phyloP scores from a whole-genome alignment of 225 moss, liverwort and hornwort species.

The Pseudoscleropodium purum region DNA sequence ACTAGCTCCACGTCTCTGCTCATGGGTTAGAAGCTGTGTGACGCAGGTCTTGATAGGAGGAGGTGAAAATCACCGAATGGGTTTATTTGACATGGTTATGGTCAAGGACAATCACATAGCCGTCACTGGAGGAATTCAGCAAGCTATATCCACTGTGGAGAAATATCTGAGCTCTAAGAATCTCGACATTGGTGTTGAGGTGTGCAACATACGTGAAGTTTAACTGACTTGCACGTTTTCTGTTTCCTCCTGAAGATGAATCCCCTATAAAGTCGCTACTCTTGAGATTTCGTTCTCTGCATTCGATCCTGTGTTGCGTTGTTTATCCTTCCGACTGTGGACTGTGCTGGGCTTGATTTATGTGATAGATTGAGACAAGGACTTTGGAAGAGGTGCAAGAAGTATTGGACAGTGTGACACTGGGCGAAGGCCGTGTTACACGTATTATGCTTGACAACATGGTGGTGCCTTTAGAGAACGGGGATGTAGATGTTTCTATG shows the following conservation, averaged over 20 bases:
- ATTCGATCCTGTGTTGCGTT: not conserved
- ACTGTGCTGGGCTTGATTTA: not conserved
- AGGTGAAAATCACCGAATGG: conserved; percentile 97
- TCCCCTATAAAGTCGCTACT: not conserved
- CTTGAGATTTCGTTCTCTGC: not conserved
- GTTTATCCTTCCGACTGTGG: not conserved
- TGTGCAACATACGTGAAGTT: not conserved
- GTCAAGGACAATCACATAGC: conserved; percentile 93
- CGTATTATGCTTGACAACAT: conserved; percentile 95
- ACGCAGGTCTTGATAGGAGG: conserved; percentile 86
- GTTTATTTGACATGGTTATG: conserved; percentile 94
- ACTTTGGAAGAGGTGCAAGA: conserved; percentile 85
- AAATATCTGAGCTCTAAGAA: conserved; percentile 51
- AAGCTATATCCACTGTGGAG: conserved; percentile 80
- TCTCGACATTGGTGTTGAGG: conserved; percentile 84
- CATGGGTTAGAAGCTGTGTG: not conserved
- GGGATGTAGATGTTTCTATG: conserved; percentile 71
- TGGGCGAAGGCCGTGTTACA: conserved; percentile 66
- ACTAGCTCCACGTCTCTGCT: not conserved
- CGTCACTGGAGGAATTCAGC: conserved; percentile 77
- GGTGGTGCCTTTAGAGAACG: conserved; percentile 56
- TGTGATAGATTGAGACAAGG: conserved; percentile 74
- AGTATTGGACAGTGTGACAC: conserved; percentile 55
- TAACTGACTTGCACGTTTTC: not conserved
- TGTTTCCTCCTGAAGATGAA: not conserved